Base-by-base conservation (phyloP, 768 basidiomycete species). In the Mycena maculata region DNA sequence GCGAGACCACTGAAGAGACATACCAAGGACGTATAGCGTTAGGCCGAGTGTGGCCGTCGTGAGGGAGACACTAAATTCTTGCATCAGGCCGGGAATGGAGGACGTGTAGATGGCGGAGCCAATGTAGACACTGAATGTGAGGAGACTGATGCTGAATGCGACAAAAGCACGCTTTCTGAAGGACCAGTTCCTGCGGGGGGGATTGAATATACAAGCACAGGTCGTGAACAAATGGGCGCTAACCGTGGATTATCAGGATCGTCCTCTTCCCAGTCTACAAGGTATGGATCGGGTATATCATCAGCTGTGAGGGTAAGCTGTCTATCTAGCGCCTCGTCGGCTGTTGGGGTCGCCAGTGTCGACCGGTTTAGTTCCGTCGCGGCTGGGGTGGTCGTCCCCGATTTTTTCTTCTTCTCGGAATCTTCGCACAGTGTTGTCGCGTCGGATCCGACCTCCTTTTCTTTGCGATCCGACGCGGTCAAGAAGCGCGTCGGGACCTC, bases 71-170 rank as follows among this genome's bases (percentile, higher is more conserved):
- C 74, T 56, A 67, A 78, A 79, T 8, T 76, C 68, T 4, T 63
- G 39, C 39, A 76, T 56, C 12, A 80, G 58, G 20, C 64, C 71
- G 2, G 73, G 71, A 12, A 77, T 76, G 10, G 75, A 75, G 31
- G 78, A 69, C 1, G 76, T 74, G 68, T 77, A 79, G 44, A 80
- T 78, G 16, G 75, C 74, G 27, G 76, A 75, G 57, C 78, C 79
- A 53, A 80, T 74, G 66, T 79, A 80, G 25, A 79, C 71, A 39
- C 72, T 69, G 60, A 79, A 76, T 4, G 78, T 79, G 38, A 80
- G 49, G 28, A 79, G 68, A 53, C 75, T 76, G 20, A 79, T 76
- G 33, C 72, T 70, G 45, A 73, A 74, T 22, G 76, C 74, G 41
- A 79, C 75, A 55, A 78, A 76, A 30, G 68, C 56, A 50, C 74